phyloP scores from a whole-genome alignment of 169 alveolate genomes.

The Plasmodium knowlesi region DNA sequence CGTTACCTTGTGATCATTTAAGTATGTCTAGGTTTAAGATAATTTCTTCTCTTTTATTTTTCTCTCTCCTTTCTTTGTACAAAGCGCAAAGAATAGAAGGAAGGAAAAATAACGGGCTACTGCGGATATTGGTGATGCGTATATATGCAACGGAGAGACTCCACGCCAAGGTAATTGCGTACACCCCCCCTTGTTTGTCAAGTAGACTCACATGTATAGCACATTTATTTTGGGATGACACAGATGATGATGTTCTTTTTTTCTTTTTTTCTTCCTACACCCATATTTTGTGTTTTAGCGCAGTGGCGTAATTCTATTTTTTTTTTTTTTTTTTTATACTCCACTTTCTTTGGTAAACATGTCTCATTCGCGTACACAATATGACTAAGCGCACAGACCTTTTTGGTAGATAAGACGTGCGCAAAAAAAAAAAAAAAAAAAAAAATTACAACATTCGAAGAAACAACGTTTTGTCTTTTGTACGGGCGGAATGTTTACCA shows the following conservation, averaged over 20 bases:
- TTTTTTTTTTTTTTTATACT: neutral
- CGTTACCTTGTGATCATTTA: neutral
- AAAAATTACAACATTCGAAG: neutral
- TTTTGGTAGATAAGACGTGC: neutral
- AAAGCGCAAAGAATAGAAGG: too few species aligned
- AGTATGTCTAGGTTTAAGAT: neutral
- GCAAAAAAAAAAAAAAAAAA: neutral
- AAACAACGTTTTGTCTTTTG: neutral
- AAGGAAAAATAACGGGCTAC: too few species aligned
- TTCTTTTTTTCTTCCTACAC: neutral
- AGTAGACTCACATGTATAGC: too few species aligned
- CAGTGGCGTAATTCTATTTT: neutral
- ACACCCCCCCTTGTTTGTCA: too few species aligned
- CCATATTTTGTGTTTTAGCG: too few species aligned
- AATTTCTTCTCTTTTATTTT: neutral
- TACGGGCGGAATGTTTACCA: conserved; percentile 7
- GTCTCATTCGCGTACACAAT: neutral
- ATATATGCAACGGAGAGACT: too few species aligned
- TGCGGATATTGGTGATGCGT: too few species aligned
- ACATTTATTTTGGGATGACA: too few species aligned
- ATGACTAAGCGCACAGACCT: neutral
- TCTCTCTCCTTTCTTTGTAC: neutral
- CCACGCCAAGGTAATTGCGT: too few species aligned
- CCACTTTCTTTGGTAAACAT: neutral
- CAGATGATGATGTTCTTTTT: too few species aligned